A percentile compares a stretch with the other conserved stretches of the same genome.
Conservation (phyloP, 2,329 filamentous ascomycete species). For the Neopestalotiopsis sp. region DNA sequence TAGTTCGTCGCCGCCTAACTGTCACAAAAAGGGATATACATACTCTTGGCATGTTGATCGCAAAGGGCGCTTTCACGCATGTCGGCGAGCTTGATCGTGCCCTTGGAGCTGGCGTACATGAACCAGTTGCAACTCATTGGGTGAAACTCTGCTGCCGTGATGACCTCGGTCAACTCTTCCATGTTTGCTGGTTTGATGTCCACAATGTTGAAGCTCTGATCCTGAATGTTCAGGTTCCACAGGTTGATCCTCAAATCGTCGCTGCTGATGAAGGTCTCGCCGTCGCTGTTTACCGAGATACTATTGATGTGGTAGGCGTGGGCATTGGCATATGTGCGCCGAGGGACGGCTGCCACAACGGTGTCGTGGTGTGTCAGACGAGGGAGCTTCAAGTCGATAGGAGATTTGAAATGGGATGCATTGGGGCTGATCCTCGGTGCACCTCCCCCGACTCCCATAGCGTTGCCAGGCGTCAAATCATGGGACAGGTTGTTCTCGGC, state of each 20-base stretch:
- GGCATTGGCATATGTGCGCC: slow-evolving; percentile 96
- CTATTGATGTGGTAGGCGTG: slow-evolving; percentile 99
- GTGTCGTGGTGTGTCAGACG: slow-evolving; percentile 98
- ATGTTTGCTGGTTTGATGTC: slow-evolving; percentile 99
- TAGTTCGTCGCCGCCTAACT: neutral
- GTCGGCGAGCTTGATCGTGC: slow-evolving; percentile 97
- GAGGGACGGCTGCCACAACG: slow-evolving; percentile 93
- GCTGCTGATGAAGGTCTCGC: slow-evolving; percentile 98
- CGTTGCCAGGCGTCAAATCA: slow-evolving; percentile 81
- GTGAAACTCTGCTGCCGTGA: slow-evolving; percentile 97
- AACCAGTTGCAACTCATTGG: slow-evolving; percentile 99
- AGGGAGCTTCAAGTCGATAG: slow-evolving; percentile 87
- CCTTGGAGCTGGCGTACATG: slow-evolving; percentile 99
- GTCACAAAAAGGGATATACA: slow-evolving; percentile 38
- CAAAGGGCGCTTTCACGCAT: slow-evolving; percentile 98
- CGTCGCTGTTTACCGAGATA: slow-evolving; percentile 99
- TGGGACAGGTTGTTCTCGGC: slow-evolving; percentile 98
- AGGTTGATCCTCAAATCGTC: slow-evolving; percentile 97
- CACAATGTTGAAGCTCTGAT: slow-evolving; percentile 99
- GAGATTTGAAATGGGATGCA: slow-evolving; percentile 76
- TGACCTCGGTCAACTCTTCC: slow-evolving; percentile 98
- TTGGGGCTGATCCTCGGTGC: slow-evolving; percentile 71
- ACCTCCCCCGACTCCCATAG: slow-evolving; percentile 74
- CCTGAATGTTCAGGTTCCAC: slow-evolving; percentile 99
- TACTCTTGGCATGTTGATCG: slow-evolving; percentile 94